Base-by-base conservation (phyloP, 2,329 filamentous ascomycete species). In the Ophiobolus disseminans region DNA sequence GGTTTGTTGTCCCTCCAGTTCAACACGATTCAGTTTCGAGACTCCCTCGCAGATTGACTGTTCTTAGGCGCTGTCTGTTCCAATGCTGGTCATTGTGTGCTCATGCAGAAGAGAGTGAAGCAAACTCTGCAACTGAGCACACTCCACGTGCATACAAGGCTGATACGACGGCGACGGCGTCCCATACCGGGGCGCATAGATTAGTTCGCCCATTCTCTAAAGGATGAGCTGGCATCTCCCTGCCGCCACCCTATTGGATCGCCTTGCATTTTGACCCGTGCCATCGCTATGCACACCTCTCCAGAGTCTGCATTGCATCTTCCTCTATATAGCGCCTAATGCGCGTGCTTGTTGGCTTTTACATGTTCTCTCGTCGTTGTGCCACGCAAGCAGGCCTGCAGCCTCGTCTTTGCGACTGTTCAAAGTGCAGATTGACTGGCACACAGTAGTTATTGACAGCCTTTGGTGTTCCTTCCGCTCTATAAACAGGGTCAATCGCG, bases 331-430 rank as follows among this genome's bases (percentile, higher is more conserved):
- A 70, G 63, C 52, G 62, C 56, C 48, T 63, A 57, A 61, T 61
- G 58, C 66, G 67, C 68, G 61, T 70, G 63, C 62, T 57, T 57
- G 57, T 57, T 58, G 53, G 57, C 41, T 50, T 53, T 63, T 47
- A 60, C 57, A 63, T 60, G 59, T 62, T 70, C 60, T 53, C 59
- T 53, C 54, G 55, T 63, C 59, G 53, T 57, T 60, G 66, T 71
- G 69, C 72, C 66, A 72, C 70, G 69, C 68, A 68, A 69, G 65
- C 69, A 69, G 51, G 61, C 58, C 45, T 48, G 45, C 58, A 62
- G 62, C 65, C 56, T 60, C 53, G 60, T 57, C 48, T 57, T 58
- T 48, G 57, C 58, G 39, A 52, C 40, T 51, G 32, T 47, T 42
- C 47, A 46, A 47, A 57, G 40, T 49, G 39, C 40, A 40, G 55